Base-by-base conservation (phyloP, 2,329 filamentous ascomycete genomes). In the Cladosporium sp. region DNA sequence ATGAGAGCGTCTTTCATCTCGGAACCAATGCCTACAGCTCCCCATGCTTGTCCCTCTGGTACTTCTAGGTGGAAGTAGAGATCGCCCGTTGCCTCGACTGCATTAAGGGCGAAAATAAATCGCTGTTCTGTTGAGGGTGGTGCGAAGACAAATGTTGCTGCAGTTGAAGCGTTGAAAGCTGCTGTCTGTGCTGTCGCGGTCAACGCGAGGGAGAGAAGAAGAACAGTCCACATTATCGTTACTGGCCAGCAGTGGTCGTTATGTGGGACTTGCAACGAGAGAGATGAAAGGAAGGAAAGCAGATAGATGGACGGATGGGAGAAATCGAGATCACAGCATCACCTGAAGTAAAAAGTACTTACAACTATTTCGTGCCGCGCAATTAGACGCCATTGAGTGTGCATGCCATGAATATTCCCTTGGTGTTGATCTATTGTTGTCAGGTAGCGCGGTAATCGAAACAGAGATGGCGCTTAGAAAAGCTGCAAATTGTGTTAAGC, bases 1-100 rank as follows among this genome's bases (percentile, higher is more conserved):
- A 82, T 82, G 57, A 82, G 68, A 21, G 78, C 74, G 28, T 77
- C 73, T 67, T 74, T 73, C 80, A 83, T 83, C 51, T 74, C 67
- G 15, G 68, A 68, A 1, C 80, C 80, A 66, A 81, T 77, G 8
- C 81, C 80, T 5, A 81, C 76, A 3, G 74, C 80, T 2, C 80
- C 75, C 81, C 81, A 83, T 3, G 75, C 77, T 65, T 78, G 78
- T 15, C 76, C 77, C 8, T 78, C 61, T 4, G 71, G 72, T 6
- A 65, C 68, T 24, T 71, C 70, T 58, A 73, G 68, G 65, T 73
- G 71, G 59, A 73, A 69, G 67, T 71, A 70, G 15, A 72, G 41
- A 32, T 73, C 71, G 18, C 66, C 57, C 1, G 61, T 66, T 15
- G 64, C 38, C 15, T 62, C 30, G 34, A 68, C 68, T 58, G 67